Evolutionary conservation across 805 yeast genomes (phyloP).

Genomic region (Monosporozyma yasuniensis): DNA sequence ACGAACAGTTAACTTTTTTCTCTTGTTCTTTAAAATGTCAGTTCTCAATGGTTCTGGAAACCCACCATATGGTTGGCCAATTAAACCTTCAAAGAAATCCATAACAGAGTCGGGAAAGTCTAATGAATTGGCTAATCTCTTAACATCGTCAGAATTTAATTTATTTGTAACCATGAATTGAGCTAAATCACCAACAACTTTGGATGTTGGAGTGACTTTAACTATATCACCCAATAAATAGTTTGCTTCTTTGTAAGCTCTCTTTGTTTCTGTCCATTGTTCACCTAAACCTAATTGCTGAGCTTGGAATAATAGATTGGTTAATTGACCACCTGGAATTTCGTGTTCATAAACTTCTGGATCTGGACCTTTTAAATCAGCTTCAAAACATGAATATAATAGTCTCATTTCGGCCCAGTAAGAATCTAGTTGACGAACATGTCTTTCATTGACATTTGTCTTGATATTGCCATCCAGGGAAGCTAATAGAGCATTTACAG

Average conservation of each 20-base stretch:
- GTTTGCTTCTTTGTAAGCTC: slow-evolving; percentile 88
- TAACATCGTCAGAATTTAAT: slow-evolving; percentile 75
- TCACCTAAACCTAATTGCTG: slow-evolving; percentile 97
- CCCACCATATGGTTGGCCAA: slow-evolving; percentile 99
- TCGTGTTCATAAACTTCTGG: slow-evolving; percentile 98
- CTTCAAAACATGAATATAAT: slow-evolving; percentile 93
- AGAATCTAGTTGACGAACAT: slow-evolving; percentile 76
- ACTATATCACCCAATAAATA: slow-evolving; percentile 88
- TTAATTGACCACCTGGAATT: slow-evolving; percentile 99
- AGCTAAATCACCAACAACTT: slow-evolving; percentile 98
- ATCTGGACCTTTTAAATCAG: slow-evolving; percentile 98
- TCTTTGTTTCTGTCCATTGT: slow-evolving; percentile 94
- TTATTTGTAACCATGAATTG: slow-evolving; percentile 98
- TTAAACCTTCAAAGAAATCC: slow-evolving; percentile 97
- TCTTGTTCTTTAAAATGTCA: slow-evolving; percentile 81
- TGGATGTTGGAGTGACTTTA: slow-evolving; percentile 98
- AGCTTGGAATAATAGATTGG: slow-evolving; percentile 97
- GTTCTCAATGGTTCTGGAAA: slow-evolving; percentile 99
- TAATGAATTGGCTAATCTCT: slow-evolving; percentile 74
- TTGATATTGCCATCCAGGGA: slow-evolving; percentile 80
- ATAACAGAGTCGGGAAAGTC: slow-evolving; percentile 98
- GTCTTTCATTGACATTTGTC: slow-evolving; percentile 57
- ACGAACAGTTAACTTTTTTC: slow-evolving; percentile 79
- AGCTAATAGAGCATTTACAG: slow-evolving; percentile 85
- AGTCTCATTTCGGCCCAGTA: slow-evolving; percentile 99